These are phyloP conservation scores for Tilletiopsis washingtonensis DNA, from an alignment of 1,284 basidiomycete species.

Conservation along the genomic window DNA sequence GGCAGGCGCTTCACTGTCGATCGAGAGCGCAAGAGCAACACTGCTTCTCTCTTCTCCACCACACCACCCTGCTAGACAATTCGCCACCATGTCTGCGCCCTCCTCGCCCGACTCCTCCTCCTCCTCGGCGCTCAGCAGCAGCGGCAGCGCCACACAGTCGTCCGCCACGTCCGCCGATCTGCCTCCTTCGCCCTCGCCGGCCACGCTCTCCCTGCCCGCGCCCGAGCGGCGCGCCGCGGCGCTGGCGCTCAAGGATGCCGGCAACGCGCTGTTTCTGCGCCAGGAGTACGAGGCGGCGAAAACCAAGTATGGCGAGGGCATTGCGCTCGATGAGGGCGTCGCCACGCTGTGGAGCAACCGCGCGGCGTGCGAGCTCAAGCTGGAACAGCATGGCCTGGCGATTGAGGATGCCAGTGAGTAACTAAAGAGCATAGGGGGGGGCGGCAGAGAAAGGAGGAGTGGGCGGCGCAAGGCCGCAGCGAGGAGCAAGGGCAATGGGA, in stretches of 20 bases:
- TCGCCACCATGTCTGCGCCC: too few species aligned
- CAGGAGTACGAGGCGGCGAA: constrained; percentile 37
- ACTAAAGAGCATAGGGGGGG: too few species aligned
- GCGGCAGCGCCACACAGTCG: too few species aligned
- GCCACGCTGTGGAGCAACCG: constrained; percentile 39
- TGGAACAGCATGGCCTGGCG: constrained; percentile 45
- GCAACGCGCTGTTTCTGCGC: constrained; percentile 38
- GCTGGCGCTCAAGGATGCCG: constrained; percentile 28
- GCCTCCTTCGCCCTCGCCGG: constrained; percentile 23
- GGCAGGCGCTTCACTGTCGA: too few species aligned
- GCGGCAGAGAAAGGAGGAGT: too few species aligned
- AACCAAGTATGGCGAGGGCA: constrained; percentile 32
- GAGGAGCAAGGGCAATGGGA: too few species aligned
- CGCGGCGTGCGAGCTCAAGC: constrained; percentile 44
- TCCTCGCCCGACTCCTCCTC: too few species aligned
- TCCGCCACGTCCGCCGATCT: constrained; percentile 35
- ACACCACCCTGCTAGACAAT: too few species aligned
- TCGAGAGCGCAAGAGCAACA: too few species aligned
- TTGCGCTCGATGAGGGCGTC: constrained; percentile 34
- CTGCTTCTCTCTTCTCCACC: too few species aligned
- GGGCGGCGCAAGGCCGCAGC: too few species aligned
- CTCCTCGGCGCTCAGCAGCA: too few species aligned
- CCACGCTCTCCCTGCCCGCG: constrained; percentile 19
- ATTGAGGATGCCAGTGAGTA: constrained; percentile 38
- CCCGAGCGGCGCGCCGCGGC: constrained; percentile 26